Conservation (phyloP, 208 protist genomes). For the Leptomonas pyrrhocoris region DNA sequence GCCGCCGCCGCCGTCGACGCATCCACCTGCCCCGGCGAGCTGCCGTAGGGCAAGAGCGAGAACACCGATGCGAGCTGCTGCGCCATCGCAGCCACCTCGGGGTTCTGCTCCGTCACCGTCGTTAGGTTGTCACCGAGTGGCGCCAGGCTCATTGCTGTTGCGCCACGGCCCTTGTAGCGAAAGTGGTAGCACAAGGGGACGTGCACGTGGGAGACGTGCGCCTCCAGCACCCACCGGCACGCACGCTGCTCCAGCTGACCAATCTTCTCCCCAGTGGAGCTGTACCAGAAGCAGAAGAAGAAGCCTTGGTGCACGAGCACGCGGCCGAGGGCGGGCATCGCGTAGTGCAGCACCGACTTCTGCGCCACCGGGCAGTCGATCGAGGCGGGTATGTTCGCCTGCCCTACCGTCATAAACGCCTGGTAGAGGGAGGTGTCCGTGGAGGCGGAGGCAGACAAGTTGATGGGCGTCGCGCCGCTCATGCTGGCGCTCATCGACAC, state of each 20-base stretch:
- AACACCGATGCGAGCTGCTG: constrained; percentile 55
- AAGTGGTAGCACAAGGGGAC: constrained; percentile 59
- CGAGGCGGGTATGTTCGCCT: constrained; percentile 13
- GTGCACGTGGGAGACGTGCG: constrained; percentile 39
- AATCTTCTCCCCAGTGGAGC: constrained; percentile 40
- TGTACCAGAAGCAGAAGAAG: constrained; percentile 58
- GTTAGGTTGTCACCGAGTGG: constrained; percentile 43
- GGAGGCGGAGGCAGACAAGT: neutral
- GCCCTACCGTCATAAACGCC: constrained; percentile 7
- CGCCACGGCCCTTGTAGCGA: constrained; percentile 56
- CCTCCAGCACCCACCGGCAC: constrained; percentile 51
- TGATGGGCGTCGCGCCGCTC: neutral
- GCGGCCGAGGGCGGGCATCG: constrained; percentile 39
- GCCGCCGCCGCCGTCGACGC: neutral
- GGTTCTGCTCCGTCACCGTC: constrained; percentile 43
- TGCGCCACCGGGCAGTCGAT: constrained; percentile 27
- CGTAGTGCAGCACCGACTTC: constrained; percentile 41
- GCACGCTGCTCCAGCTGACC: constrained; percentile 51
- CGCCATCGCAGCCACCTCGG: constrained; percentile 47
- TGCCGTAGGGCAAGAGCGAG: constrained; percentile 41
- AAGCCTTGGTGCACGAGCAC: constrained; percentile 46
- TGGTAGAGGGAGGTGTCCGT: constrained; percentile 10
- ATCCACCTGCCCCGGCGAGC: constrained; percentile 3
- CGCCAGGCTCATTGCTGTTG: constrained; percentile 38
- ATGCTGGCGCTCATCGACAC: constrained; percentile 18